Conservation (phyloP, 352 stramenopile genomes). For the Phytophthora litchii region DNA sequence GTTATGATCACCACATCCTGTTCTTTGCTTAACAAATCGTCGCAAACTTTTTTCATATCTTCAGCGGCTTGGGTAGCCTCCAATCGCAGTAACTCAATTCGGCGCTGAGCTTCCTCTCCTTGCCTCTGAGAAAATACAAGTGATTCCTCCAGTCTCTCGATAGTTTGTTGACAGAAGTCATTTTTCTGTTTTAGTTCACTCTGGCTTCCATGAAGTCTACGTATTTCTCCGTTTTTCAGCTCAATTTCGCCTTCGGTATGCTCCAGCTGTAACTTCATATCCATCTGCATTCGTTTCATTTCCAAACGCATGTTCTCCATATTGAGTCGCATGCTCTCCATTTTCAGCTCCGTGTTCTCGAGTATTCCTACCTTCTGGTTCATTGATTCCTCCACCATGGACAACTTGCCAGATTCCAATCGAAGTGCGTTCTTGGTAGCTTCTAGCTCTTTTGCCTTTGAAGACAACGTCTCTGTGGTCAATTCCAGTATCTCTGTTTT, state of each 20-base stretch:
- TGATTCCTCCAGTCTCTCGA: conserved; percentile 52
- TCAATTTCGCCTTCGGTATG: conserved; percentile 69
- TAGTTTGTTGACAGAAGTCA: conserved; percentile 54
- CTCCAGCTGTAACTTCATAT: conserved; percentile 75
- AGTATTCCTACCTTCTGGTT: conserved; percentile 63
- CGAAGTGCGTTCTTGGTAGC: conserved; percentile 55
- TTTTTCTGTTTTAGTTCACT: conserved; percentile 68
- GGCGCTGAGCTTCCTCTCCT: conserved; percentile 55
- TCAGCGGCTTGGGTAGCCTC: conserved; percentile 49
- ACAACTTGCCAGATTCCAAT: conserved; percentile 58
- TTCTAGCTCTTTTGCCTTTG: conserved; percentile 69
- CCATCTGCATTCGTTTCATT: conserved; percentile 77
- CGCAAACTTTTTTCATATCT: conserved; percentile 35
- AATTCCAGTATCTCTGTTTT: conserved; percentile 75
- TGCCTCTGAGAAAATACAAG: conserved; percentile 41
- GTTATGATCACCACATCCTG: conserved; percentile 36
- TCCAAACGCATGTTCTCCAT: conserved; percentile 64
- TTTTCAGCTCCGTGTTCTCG: conserved; percentile 66
- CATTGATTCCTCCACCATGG: conserved; percentile 66
- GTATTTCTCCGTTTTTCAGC: conserved; percentile 76
- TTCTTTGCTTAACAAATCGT: conserved; percentile 48
- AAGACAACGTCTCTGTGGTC: conserved; percentile 61
- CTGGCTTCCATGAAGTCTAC: conserved; percentile 50
- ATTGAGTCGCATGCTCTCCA: conserved; percentile 65
- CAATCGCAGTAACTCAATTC: conserved; percentile 56